phyloP scores from a whole-genome alignment of 139 green algal genomes.

The Haematococcus lacustris region DNA sequence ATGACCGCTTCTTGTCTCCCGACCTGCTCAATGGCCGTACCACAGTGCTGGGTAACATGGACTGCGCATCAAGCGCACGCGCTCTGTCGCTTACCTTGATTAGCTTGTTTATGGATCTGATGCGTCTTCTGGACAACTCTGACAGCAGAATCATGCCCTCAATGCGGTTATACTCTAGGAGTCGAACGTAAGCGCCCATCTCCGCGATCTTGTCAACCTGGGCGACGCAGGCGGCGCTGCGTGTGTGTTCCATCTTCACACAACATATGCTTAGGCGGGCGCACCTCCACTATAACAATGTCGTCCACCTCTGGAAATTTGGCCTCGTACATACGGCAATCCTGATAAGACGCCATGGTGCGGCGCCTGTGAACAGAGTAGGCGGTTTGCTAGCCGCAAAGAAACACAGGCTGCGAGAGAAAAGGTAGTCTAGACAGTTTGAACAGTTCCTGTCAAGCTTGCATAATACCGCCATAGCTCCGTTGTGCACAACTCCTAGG shows the following conservation, averaged over 20 bases:
- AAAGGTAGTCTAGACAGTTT: not conserved
- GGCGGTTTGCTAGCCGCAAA: not conserved
- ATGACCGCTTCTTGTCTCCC: constrained; percentile 97
- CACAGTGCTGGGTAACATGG: no score
- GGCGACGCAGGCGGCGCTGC: no score
- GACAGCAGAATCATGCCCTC: constrained; percentile 98
- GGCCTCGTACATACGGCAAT: constrained; percentile 91
- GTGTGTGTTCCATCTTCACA: not conserved
- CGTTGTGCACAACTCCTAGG: no score
- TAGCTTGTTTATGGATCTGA: constrained; percentile 97
- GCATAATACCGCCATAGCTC: no score
- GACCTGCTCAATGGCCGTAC: no score
- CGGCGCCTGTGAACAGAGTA: not conserved
- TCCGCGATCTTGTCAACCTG: constrained; percentile 91
- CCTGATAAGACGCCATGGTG: constrained; percentile 26
- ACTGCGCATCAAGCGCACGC: no score
- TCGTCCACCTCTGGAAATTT: constrained; percentile 96
- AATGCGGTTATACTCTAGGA: constrained; percentile 92
- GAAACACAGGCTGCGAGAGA: no score
- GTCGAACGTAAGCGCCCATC: constrained; percentile 96
- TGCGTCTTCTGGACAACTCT: constrained; percentile 94
- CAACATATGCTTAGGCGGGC: not conserved
- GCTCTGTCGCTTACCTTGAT: no score
- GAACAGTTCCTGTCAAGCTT: no score
- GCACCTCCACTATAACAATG: constrained; percentile 94